A percentile compares a stretch with the other conserved stretches of the same genome.
These are phyloP conservation scores for Nicotiana noctiflora DNA, from an alignment of 257 asterid genomes.

Conservation along the genomic window DNA sequence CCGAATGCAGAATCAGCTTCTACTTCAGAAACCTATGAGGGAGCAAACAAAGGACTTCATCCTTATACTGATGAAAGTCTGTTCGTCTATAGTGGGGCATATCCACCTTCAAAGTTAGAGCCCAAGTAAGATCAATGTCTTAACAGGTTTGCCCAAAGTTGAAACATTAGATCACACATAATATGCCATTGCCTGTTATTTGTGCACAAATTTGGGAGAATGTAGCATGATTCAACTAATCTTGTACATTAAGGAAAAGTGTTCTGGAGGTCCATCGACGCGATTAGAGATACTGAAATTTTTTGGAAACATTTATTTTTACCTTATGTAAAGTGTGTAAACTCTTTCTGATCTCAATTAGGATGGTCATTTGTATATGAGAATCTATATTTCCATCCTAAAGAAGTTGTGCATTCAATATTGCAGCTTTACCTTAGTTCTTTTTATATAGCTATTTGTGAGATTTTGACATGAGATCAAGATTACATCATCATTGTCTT, in stretches of 20 bases:
- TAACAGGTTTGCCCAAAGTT: background rate
- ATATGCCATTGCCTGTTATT: background rate
- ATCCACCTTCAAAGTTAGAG: constrained; percentile 36
- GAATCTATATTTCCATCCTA: background rate
- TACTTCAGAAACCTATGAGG: constrained; percentile 64
- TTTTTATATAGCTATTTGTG: background rate
- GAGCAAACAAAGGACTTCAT: constrained; percentile 39
- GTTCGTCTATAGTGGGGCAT: constrained; percentile 44
- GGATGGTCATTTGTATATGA: constrained; percentile 2
- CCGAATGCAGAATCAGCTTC: constrained; percentile 75
- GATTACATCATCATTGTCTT: background rate
- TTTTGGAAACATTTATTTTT: background rate
- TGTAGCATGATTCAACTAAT: constrained; percentile 1
- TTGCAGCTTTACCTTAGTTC: background rate
- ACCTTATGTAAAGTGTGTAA: background rate
- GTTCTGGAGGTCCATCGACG: background rate
- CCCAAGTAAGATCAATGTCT: constrained; percentile 32
- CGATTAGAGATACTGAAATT: background rate
- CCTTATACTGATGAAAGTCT: constrained; percentile 75
- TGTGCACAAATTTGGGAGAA: background rate
- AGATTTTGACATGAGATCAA: background rate
- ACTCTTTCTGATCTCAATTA: background rate
- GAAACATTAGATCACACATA: background rate
- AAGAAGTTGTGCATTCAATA: background rate
- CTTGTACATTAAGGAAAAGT: background rate